Conservation (phyloP, 768 basidiomycete species). For the Boletus patriciae region DNA sequence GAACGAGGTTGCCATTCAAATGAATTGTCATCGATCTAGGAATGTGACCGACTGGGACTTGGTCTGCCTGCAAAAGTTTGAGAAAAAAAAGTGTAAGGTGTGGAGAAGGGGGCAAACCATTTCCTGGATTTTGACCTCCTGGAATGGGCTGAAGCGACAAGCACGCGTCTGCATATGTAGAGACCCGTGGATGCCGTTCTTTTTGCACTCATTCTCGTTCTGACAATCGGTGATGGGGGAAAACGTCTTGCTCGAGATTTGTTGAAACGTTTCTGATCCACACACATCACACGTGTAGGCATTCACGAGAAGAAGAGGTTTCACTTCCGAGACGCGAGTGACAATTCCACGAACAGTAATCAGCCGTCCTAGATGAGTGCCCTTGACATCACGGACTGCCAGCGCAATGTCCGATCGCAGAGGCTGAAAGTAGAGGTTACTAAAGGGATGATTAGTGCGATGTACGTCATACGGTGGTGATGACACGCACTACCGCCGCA, state of each 20-base stretch:
- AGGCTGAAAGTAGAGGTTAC: constrained; percentile 94
- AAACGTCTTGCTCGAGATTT: constrained; percentile 90
- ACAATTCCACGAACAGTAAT: constrained; percentile 98
- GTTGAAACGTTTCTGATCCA: constrained; percentile 98
- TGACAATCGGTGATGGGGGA: constrained; percentile 86
- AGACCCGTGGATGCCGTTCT: constrained; percentile 84
- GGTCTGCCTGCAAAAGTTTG: constrained; percentile 68
- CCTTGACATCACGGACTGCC: constrained; percentile 91
- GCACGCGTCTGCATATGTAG: constrained; percentile 99
- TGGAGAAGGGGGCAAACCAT: constrained; percentile 58
- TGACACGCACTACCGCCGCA: constrained; percentile 87
- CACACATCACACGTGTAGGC: constrained; percentile 98
- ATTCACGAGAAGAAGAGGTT: constrained; percentile 94
- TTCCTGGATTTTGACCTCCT: constrained; percentile 98
- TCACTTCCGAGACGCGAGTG: constrained; percentile 98
- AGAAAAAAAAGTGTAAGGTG: constrained; percentile 1
- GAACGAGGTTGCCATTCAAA: constrained; percentile 84
- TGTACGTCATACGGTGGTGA: neutral
- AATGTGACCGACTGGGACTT: constrained; percentile 99
- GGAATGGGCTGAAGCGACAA: constrained; percentile 95
- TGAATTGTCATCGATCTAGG: constrained; percentile 99
- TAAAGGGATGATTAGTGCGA: constrained; percentile 35
- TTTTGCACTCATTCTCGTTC: constrained; percentile 80
- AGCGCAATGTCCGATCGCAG: constrained; percentile 71
- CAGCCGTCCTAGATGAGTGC: constrained; percentile 81